A percentile compares a stretch with the other conserved stretches of the same genome.
These are phyloP conservation scores for Chlamydomonas sp. DNA, from an alignment of 139 green algal species.

Conservation along the genomic window DNA sequence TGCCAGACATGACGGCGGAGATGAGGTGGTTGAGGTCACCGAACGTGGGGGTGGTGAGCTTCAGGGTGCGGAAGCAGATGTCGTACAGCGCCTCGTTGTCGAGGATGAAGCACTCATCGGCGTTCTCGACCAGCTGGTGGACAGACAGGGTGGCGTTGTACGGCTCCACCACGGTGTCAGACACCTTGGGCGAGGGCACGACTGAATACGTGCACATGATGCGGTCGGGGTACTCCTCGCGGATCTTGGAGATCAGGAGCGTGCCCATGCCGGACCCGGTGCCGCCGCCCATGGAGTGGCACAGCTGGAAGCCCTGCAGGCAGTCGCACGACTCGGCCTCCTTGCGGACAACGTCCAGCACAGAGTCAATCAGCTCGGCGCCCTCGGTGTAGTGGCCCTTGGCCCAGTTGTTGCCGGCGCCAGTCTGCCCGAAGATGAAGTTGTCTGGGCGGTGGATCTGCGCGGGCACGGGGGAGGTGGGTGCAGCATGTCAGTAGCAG, in stretches of 20 bases:
- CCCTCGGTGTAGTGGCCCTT: conserved; percentile 99
- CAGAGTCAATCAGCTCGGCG: conserved; percentile 94
- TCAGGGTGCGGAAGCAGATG: conserved; percentile 97
- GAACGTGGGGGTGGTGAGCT: conserved; percentile 92
- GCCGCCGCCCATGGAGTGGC: conserved; percentile 96
- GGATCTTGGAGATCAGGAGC: conserved; percentile 98
- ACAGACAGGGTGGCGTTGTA: conserved; percentile 99
- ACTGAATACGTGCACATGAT: conserved; percentile 99
- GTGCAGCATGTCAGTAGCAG: no score
- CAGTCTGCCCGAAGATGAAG: conserved; percentile 86
- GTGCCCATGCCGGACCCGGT: conserved; percentile 97
- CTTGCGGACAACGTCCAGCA: conserved; percentile 97
- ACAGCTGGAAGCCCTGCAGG: conserved; percentile 96
- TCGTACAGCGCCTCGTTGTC: conserved; percentile 86
- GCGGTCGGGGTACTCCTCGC: conserved; percentile 94
- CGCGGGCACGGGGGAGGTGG: no score
- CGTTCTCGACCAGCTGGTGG: conserved; percentile 98
- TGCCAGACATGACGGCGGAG: conserved; percentile 97
- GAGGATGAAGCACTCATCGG: conserved; percentile 99
- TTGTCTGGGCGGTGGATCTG: conserved; percentile 90
- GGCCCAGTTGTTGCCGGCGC: conserved; percentile 99
- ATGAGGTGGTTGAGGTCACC: conserved; percentile 98
- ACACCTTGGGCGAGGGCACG: conserved; percentile 98
- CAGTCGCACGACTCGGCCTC: conserved; percentile 96
- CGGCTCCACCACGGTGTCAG: conserved; percentile 98